Conservation (phyloP, 2,329 filamentous ascomycete species). For the Hypoxylon rubiginosum region DNA sequence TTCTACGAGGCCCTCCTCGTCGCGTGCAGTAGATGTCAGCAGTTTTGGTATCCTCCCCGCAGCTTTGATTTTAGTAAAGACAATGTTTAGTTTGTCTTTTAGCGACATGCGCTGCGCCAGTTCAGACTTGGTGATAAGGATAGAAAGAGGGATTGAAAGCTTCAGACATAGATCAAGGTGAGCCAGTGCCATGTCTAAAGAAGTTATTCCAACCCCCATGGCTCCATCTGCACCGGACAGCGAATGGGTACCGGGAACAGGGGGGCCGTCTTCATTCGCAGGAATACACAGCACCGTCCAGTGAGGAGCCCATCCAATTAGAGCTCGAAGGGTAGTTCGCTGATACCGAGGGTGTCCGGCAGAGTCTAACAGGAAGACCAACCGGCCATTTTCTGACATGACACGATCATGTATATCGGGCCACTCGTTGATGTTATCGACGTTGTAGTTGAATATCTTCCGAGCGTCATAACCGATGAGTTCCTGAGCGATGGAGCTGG, state of each 20-base stretch:
- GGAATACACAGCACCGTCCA: conserved; percentile 92
- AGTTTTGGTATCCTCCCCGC: conserved; percentile 81
- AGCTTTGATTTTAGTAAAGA: conserved; percentile 83
- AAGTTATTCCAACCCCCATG: conserved; percentile 64
- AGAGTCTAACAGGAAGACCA: conserved; percentile 92
- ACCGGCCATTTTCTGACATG: conserved; percentile 73
- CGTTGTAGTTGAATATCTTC: conserved; percentile 83
- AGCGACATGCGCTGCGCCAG: conserved; percentile 81
- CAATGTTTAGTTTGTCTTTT: conserved; percentile 76
- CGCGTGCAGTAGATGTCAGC: conserved; percentile 69
- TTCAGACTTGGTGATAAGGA: conserved; percentile 93
- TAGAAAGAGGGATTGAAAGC: conserved; percentile 79
- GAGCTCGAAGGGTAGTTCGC: conserved; percentile 86
- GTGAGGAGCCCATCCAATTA: conserved; percentile 96
- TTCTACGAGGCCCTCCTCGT: conserved; percentile 65
- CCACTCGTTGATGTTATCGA: conserved; percentile 91
- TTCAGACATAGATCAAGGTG: conserved; percentile 89
- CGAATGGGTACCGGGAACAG: conserved; percentile 57
- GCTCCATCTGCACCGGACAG: conserved; percentile 64
- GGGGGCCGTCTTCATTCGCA: conserved; percentile 75
- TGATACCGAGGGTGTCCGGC: conserved; percentile 91
- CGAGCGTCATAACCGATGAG: conserved; percentile 82
- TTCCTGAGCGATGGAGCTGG: conserved; percentile 94
- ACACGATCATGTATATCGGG: conserved; percentile 87
- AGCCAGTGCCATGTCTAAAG: conserved; percentile 80